Conservation (phyloP, 345 rosid species). For the Murraya koenigii region DNA sequence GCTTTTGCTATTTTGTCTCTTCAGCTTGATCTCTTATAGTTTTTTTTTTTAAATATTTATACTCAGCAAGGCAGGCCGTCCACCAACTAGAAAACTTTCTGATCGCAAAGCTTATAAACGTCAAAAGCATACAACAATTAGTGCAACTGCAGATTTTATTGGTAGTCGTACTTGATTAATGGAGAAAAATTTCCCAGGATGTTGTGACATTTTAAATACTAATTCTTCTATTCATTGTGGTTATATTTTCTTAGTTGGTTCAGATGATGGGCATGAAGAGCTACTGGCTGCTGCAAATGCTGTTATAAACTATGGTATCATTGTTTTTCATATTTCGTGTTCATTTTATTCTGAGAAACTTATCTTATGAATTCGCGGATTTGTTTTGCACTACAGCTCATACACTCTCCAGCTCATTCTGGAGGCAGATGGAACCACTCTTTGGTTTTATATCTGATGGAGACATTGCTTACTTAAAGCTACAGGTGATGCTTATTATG, state of each 20-base stretch:
- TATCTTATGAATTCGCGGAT: slow-evolving; percentile 23
- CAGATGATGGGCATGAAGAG: slow-evolving; percentile 84
- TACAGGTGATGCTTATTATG: slow-evolving; percentile 49
- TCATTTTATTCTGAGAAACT: slow-evolving; percentile 13
- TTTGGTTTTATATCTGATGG: slow-evolving; percentile 68
- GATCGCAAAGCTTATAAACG: slow-evolving; percentile 84
- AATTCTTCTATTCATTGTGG: slow-evolving; percentile 25
- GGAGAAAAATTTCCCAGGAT: slow-evolving; percentile 13
- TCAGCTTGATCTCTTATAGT: slow-evolving; percentile 19
- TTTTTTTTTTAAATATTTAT: slow-evolving; percentile 25
- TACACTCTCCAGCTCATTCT: slow-evolving; percentile 50
- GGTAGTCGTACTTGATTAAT: slow-evolving; percentile 49
- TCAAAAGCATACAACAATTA: slow-evolving; percentile 54
- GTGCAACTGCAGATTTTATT: slow-evolving; percentile 63
- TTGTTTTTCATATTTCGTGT: slow-evolving; percentile 8
- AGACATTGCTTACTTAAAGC: slow-evolving; percentile 62
- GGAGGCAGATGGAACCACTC: slow-evolving; percentile 82
- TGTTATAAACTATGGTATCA: slow-evolving; percentile 62
- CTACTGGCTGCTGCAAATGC: slow-evolving; percentile 78
- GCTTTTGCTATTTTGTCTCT: not conserved
- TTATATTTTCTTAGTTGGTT: slow-evolving; percentile 52
- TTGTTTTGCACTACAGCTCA: slow-evolving; percentile 53
- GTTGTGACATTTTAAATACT: not conserved
- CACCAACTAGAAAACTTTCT: slow-evolving; percentile 84
- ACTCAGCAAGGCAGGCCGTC: slow-evolving; percentile 89